Percentiles rank a stretch among this genome's conserved stretches.
These are phyloP conservation scores for Fremontodendron californicum DNA, from an alignment of 345 rosid genomes.

Conservation along the genomic window DNA sequence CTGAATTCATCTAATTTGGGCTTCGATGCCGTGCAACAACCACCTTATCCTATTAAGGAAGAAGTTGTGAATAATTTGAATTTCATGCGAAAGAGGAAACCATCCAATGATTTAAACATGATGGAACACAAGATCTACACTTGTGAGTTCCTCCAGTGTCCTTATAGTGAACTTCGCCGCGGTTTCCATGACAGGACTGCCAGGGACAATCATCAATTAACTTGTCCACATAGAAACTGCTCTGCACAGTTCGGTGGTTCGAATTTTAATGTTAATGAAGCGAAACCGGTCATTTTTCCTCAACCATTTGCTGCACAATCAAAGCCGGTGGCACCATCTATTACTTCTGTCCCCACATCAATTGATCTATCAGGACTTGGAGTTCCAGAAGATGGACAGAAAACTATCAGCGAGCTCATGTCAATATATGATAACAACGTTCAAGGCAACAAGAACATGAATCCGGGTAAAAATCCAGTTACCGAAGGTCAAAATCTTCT, in stretches of 20 bases:
- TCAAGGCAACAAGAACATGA: conserved; percentile 43
- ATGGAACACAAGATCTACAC: conserved; percentile 50
- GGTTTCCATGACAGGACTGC: conserved; percentile 67
- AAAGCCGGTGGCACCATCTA: conserved; percentile 32
- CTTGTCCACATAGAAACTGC: conserved; percentile 46
- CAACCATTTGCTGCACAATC: conserved; percentile 46
- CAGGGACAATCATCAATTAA: conserved; percentile 75
- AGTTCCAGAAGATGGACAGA: conserved; percentile 95
- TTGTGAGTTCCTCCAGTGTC: conserved; percentile 66
- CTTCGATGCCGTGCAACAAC: conserved; percentile 38
- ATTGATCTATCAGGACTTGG: conserved; percentile 66
- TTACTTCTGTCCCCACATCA: conserved; percentile 36
- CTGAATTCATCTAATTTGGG: conserved; percentile 29
- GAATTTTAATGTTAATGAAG: conserved; percentile 60
- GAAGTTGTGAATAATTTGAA: conserved; percentile 45
- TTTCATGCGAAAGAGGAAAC: conserved; percentile 61
- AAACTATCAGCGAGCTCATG: conserved; percentile 80
- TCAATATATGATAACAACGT: conserved; percentile 65
- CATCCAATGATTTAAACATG: conserved; percentile 39
- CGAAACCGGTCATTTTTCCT: conserved; percentile 63
- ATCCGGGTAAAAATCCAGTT: conserved; percentile 22
- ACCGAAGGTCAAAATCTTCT: conserved; percentile 40
- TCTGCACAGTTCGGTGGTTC: conserved; percentile 53
- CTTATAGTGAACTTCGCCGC: conserved; percentile 49
- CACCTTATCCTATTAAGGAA: conserved; percentile 46